phyloP scores from a whole-genome alignment of 2,329 filamentous ascomycete species.

The Arachnomyces sp. region DNA sequence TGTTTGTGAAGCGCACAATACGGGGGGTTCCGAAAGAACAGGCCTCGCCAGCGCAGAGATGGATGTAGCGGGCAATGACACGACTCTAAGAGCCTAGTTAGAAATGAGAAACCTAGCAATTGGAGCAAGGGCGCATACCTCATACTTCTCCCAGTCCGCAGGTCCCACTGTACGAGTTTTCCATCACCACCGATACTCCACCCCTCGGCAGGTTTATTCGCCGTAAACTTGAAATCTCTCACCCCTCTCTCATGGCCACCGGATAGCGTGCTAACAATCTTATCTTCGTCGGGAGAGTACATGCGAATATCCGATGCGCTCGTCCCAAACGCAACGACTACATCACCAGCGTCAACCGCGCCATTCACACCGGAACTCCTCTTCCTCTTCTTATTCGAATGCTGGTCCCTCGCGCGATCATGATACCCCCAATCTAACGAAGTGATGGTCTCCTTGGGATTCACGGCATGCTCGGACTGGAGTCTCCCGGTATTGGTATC shows the following conservation, averaged over 20 bases:
- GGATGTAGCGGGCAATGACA: slow-evolving; percentile 35
- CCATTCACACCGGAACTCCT: slow-evolving; percentile 36
- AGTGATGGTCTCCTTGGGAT: slow-evolving; percentile 39
- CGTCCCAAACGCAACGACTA: slow-evolving; percentile 43
- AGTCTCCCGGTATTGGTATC: slow-evolving; percentile 42
- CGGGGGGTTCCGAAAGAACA: slow-evolving; percentile 31
- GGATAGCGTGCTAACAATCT: slow-evolving; percentile 36
- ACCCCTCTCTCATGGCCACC: slow-evolving; percentile 42
- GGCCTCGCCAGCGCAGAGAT: slow-evolving; percentile 35
- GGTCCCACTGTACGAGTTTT: slow-evolving; percentile 46
- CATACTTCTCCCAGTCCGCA: slow-evolving; percentile 34
- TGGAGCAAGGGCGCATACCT: slow-evolving; percentile 26
- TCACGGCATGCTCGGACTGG: slow-evolving; percentile 42
- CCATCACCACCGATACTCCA: slow-evolving; percentile 48
- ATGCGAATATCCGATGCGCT: slow-evolving; percentile 42
- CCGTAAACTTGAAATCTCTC: slow-evolving; percentile 44
- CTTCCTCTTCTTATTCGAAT: slow-evolving; percentile 45
- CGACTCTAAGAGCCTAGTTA: slow-evolving; percentile 26
- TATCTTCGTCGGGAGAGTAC: slow-evolving; percentile 42
- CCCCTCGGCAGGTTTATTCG: slow-evolving; percentile 33
- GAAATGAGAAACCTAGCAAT: slow-evolving; percentile 6
- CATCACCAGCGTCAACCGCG: slow-evolving; percentile 23
- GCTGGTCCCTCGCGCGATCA: slow-evolving; percentile 28
- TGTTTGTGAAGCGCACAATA: slow-evolving; percentile 44
- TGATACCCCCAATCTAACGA: slow-evolving; percentile 45